Percentiles rank a stretch among this genome's conserved stretches.
These are phyloP conservation scores for Prunus mume DNA, from an alignment of 306 rosid genomes.

Conservation along the genomic window DNA sequence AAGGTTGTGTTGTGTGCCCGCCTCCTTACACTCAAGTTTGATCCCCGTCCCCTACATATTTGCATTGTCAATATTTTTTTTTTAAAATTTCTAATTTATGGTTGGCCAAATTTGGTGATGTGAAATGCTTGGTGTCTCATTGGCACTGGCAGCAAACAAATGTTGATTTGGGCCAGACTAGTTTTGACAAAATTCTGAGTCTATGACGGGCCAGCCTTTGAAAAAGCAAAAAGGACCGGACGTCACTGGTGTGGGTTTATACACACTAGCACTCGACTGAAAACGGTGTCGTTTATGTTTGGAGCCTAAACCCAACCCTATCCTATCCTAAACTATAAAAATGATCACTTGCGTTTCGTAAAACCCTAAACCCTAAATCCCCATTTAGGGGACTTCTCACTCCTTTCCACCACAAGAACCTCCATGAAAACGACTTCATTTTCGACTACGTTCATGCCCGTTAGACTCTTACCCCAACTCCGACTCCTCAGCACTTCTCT, in stretches of 20 bases:
- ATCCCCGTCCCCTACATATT: no score
- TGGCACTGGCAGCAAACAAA: no score
- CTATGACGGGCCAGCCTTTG: background rate
- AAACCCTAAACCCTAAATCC: constrained; percentile 17
- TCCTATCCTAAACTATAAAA: background rate
- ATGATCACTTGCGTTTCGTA: background rate
- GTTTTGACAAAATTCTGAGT: no score
- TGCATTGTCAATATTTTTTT: no score
- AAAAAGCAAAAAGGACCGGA: background rate
- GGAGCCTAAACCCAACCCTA: constrained; percentile 4
- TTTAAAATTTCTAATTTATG: background rate
- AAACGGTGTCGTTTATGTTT: background rate
- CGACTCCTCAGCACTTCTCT: constrained; percentile 50
- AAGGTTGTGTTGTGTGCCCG: no score
- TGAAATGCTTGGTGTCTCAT: background rate
- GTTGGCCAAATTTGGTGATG: no score
- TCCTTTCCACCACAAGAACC: background rate
- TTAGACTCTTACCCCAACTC: constrained; percentile 55
- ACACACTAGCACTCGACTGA: background rate
- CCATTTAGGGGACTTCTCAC: constrained; percentile 4
- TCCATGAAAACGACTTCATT: constrained; percentile 14
- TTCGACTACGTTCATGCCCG: constrained; percentile 38
- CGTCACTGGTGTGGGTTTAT: background rate
- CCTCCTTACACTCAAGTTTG: no score
- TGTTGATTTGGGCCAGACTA: no score